Evolutionary conservation across 768 basidiomycete species (phyloP), one percentile per base, ranked within the genome.

Genomic region (Naganishia vishniacii): DNA sequence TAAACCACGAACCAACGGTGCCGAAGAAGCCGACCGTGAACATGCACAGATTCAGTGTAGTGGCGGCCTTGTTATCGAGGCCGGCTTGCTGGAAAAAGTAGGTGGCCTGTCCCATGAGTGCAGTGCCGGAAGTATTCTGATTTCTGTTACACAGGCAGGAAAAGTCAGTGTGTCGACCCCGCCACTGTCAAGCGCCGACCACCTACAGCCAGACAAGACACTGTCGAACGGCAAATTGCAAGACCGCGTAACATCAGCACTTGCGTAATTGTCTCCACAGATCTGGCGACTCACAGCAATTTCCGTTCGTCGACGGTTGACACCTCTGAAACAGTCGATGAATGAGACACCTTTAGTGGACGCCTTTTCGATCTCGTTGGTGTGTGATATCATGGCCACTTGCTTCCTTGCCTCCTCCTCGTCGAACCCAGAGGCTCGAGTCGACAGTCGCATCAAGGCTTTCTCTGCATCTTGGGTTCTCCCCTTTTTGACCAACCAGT

Each of bases 401-500:
- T 64, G 65, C 29, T 67, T 66, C 32, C 62, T 68, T 6, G 65
- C 66, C 25, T 71, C 67, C 12, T 62, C 49, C 34, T 65, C 65
- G 46, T 56, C 62, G 56, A 68, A 61, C 4, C 48, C 48, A 48
- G 64, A 59, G 8, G 40, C 53, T 25, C 48, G 48, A 6, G 62
- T 48, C 18, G 62, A 49, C 26, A 63, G 53, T 32, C 65, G 62
- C 28, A 23, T 48, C 45, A 73, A 63, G 5, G 70, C 34, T 23
- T 59, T 34, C 9, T 66, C 66, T 13, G 72, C 69, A 2, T 70
- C 69, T 16, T 66, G 65, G 62, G 51, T 40, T 51, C 71, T 65
- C 6, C 73, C 74, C 40, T 75, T 61, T n/a, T 73, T 70, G 47
- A 75, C 72, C 48, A 72, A 68, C 73, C 72, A 78, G 73, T 72